phyloP scores from a whole-genome alignment of 208 protist genomes.

The Leptomonas pyrrhocoris region DNA sequence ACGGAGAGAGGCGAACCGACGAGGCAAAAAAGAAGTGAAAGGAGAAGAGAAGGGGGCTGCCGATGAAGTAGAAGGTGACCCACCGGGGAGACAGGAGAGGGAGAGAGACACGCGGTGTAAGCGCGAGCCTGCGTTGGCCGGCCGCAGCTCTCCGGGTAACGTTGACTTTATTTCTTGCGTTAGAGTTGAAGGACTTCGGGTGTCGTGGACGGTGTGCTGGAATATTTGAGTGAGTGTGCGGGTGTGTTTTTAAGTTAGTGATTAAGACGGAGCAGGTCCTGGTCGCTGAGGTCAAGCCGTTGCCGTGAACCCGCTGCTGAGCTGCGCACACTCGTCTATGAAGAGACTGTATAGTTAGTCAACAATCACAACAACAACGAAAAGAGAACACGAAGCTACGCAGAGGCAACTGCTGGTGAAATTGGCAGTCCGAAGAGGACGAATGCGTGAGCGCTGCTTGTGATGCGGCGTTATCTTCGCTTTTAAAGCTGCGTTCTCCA shows the following conservation, averaged over 20 bases:
- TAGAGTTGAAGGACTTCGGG: too few relatives aligned
- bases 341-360: not conserved
- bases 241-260: not conserved
- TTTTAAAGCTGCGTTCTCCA: too few relatives aligned
- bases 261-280: not conserved
- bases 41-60: not conserved
- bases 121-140: not conserved
- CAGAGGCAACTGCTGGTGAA: too few relatives aligned
- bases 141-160: too few relatives aligned
- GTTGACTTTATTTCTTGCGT: too few relatives aligned
- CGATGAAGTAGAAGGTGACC: too few relatives aligned
- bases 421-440: too few relatives aligned
- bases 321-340: conserved; percentile 1
- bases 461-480: too few relatives aligned
- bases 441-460: too few relatives aligned
- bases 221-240: not conserved
- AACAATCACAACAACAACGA: not conserved
- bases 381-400: not conserved
- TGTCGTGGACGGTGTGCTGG: too few relatives aligned
- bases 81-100: too few relatives aligned
- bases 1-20: not conserved
- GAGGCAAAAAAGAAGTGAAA: not conserved
- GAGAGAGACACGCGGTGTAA: not conserved
- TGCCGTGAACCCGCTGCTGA: not conserved
- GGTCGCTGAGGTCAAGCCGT: not conserved